phyloP scores from a whole-genome alignment of 306 rosid genomes.

The Vicia sativa region DNA sequence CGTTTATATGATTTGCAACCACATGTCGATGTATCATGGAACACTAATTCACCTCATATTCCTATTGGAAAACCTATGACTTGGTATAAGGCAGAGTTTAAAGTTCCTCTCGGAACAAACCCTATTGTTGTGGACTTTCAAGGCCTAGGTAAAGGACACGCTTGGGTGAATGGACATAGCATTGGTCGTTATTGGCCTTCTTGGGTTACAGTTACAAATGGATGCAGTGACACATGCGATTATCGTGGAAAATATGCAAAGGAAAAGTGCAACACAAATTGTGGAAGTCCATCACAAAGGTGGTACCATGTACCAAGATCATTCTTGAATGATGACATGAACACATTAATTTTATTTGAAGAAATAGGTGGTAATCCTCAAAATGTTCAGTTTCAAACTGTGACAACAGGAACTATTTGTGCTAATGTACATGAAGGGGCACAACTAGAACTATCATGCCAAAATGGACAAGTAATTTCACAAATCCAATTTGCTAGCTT shows the following conservation, averaged over 20 bases:
- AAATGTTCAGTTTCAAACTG: not conserved
- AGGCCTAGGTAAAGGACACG: not conserved
- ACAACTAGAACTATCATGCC: not conserved
- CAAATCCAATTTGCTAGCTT: constrained; percentile 15
- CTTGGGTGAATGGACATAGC: too few species aligned
- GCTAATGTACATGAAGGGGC: constrained; percentile 15
- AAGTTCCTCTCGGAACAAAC: not conserved
- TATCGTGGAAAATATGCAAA: not conserved
- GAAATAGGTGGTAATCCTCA: constrained; percentile 20
- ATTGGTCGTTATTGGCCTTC: too few species aligned
- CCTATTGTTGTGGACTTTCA: not conserved
- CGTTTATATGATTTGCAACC: not conserved
- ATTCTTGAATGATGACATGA: too few species aligned
- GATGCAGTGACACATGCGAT: too few species aligned
- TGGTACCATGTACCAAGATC: not conserved
- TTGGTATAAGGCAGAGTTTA: not conserved
- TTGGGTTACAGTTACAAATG: too few species aligned
- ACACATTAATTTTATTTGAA: not conserved
- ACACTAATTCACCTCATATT: too few species aligned
- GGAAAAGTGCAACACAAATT: too few species aligned
- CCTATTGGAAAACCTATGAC: too few species aligned
- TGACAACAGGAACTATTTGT: constrained; percentile 5
- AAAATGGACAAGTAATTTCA: constrained; percentile 11
- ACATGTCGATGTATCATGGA: not conserved
- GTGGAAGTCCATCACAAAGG: too few species aligned